Conservation (phyloP, 1,284 basidiomycete species). For the Pseudozyma sp. region DNA sequence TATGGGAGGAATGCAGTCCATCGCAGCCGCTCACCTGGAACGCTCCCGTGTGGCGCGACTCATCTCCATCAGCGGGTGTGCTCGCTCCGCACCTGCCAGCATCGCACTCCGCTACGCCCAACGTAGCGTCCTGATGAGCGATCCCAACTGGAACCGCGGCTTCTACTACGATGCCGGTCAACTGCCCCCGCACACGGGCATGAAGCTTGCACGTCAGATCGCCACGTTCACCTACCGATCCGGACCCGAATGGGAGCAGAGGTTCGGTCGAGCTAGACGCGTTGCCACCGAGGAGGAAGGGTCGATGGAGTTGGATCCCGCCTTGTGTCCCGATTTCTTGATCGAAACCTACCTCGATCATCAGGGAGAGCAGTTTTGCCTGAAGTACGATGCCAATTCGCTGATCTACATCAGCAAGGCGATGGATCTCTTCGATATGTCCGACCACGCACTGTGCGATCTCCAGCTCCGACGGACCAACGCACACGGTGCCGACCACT, state of each 20-base stretch:
- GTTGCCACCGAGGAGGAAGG: constrained; percentile 4
- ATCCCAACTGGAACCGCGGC: constrained; percentile 98
- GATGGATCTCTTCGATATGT: constrained; percentile 99
- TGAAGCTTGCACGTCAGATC: constrained; percentile 98
- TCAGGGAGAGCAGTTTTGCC: constrained; percentile 86
- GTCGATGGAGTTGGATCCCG: constrained; percentile 68
- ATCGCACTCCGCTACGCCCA: constrained; percentile 97
- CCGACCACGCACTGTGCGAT: constrained; percentile 78
- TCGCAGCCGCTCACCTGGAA: constrained; percentile 93
- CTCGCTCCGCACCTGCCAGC: constrained; percentile 87
- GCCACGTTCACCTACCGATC: constrained; percentile 99
- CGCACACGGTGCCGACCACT: constrained; percentile 43
- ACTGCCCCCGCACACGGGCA: constrained; percentile 94
- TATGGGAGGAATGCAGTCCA: constrained; percentile 98
- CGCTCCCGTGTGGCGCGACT: constrained; percentile 88
- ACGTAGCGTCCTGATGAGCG: constrained; percentile 93
- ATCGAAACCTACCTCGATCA: constrained; percentile 99
- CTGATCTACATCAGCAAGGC: constrained; percentile 96
- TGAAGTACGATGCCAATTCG: constrained; percentile 99
- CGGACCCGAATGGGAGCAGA: constrained; percentile 97
- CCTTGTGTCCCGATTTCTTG: constrained; percentile 92
- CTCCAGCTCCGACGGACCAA: constrained; percentile 70
- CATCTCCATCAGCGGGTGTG: constrained; percentile 93
- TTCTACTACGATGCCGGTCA: constrained; percentile 86
- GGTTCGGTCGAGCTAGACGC: constrained; percentile 85